Conservation (phyloP, 1,284 basidiomycete genomes). For the Entoloma clypeatum region DNA sequence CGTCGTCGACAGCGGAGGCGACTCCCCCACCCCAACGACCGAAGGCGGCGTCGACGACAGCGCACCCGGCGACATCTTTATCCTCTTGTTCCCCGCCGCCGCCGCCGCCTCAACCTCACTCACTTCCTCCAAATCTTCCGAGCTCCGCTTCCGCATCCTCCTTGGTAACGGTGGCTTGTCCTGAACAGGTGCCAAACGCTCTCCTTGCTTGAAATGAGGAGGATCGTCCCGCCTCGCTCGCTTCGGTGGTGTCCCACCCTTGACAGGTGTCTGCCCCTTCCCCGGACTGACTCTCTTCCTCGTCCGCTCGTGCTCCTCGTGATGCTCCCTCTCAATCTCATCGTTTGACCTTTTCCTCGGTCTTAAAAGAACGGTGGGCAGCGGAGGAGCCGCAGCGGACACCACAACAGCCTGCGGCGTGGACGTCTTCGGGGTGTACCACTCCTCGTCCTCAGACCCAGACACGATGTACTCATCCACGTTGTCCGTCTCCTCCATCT, state of each 20-base stretch:
- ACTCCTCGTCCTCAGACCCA: conserved; percentile 7
- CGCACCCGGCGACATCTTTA: no score
- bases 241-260: conserved; percentile 32
- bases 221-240: conserved; percentile 17
- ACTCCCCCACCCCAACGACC: neutral
- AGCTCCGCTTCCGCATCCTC: conserved; percentile 30
- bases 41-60: conserved; percentile 4
- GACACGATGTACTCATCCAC: conserved; percentile 15
- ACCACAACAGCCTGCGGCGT: neutral
- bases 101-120: conserved; percentile 7
- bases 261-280: no score
- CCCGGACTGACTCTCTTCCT: no score
- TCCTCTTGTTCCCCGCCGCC: conserved; percentile 10
- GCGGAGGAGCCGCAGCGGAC: neutral
- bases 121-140: conserved; percentile 33
- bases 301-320: no score
- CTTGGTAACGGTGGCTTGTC: neutral
- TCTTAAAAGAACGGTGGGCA: conserved; percentile 5
- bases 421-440: neutral
- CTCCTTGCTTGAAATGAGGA: no score
- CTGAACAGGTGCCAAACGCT: no score
- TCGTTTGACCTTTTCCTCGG: conserved; percentile 19
- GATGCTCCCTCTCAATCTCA: conserved; percentile 10
- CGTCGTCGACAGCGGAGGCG: conserved; percentile 3
- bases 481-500: conserved; percentile 22